Evolutionary conservation across 2,329 filamentous ascomycete genomes (phyloP), one percentile per base, ranked within the genome.

Genomic region (Ophiobolus disseminans): DNA sequence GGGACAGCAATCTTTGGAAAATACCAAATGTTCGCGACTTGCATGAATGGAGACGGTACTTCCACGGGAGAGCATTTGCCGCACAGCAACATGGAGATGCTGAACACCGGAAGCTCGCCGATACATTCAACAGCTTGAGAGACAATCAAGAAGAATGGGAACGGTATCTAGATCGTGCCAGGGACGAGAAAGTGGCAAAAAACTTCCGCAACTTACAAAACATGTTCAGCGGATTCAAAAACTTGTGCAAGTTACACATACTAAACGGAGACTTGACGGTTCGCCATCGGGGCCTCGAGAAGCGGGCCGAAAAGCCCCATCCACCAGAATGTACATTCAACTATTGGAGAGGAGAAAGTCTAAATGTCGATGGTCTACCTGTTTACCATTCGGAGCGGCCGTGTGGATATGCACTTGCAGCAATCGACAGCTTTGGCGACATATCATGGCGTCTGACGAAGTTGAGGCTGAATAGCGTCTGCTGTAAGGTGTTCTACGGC

Each of bases 1-100:
- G 50, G 48, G 58, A 61, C n/a, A 25, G 36, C 20, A 57, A 48
- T 19, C 4, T 19, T 0, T 59, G 47, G 50, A 50, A 32, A 5
- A 45, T 57, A 36, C 48, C 42, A 1, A 9, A 26, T 2, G 44
- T 58, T 2, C 45, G 32, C 20, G 43, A 48, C 28, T 38, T 48
- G 19, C 25, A 44, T 13, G 50, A 53, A 23, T 61, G 58, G 58
- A 26, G 37, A 13, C 9, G 5, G 5, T 45, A 55, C 17, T 57
- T 51, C 14, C 3, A 3, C 1, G 10, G 6, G 5, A 45, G 23
- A 35, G 37, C 36, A 20, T 36, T 21, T 19, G 5, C 10, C 32
- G 16, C 32, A 36, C n/a, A n/a, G n/a, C n/a, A n/a, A n/a, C n/a
- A n/a, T n/a, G n/a, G n/a, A n/a, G n/a, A n/a, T n/a, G n/a, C n/a